Percentiles rank a stretch among this genome's conserved stretches.
Conservation (phyloP, 1,284 basidiomycete species). For the Rugosomyces carneus region DNA sequence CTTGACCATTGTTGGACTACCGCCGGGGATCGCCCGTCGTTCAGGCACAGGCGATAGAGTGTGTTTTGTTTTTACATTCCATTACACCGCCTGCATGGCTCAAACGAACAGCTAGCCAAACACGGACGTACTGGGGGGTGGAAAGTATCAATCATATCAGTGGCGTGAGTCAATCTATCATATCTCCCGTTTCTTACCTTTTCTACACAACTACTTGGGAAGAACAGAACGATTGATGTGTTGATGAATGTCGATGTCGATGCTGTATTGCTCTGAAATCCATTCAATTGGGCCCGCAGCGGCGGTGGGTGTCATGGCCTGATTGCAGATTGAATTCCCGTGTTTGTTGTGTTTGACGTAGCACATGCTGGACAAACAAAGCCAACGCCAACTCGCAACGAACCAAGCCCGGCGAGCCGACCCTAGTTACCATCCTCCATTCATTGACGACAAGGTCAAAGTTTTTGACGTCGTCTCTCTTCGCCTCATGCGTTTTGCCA, state of each 20-base stretch:
- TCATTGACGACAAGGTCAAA: constrained; percentile 6
- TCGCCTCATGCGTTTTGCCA: neutral
- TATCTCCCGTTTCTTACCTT: neutral
- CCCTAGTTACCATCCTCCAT: constrained; percentile 10
- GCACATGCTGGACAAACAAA: neutral
- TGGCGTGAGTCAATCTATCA: neutral
- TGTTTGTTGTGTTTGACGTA: neutral
- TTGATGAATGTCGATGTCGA: neutral
- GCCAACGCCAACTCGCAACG: neutral
- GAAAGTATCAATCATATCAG: neutral
- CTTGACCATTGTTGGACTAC: no score
- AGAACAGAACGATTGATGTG: neutral
- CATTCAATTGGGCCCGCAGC: neutral
- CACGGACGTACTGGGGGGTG: no score
- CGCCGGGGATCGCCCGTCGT: no score
- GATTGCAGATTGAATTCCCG: neutral
- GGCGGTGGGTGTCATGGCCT: neutral
- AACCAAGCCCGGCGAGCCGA: neutral
- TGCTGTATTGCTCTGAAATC: neutral
- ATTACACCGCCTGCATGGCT: no score
- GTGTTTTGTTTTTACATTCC: no score
- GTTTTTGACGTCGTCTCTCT: neutral
- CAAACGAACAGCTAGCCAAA: no score
- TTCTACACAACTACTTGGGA: neutral
- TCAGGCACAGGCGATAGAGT: no score